Conservation (phyloP, 352 stramenopile genomes). For the Pythium aquatile region DNA sequence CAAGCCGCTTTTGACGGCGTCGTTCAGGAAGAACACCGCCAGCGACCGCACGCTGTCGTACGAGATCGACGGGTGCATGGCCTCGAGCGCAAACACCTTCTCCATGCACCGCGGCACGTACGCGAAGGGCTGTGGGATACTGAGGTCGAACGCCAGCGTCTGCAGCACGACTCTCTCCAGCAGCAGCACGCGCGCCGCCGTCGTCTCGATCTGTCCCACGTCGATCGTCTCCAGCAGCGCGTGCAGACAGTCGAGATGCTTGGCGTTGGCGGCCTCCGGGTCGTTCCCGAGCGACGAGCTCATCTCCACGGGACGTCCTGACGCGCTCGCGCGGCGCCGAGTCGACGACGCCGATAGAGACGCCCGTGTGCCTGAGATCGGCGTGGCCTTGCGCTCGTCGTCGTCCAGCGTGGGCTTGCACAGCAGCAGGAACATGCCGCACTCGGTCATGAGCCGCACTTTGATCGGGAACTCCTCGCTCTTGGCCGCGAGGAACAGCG, state of each 20-base stretch:
- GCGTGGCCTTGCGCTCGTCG: conserved; percentile 24
- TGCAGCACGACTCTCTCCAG: conserved; percentile 73
- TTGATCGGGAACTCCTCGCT: conserved; percentile 79
- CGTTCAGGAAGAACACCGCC: conserved; percentile 53
- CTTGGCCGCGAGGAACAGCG: conserved; percentile 77
- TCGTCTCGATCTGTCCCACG: conserved; percentile 65
- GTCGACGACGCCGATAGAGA: not conserved
- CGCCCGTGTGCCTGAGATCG: conserved; percentile 10
- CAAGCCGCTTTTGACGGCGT: conserved; percentile 56
- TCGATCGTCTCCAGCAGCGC: conserved; percentile 57
- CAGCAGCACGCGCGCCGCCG: conserved; percentile 58
- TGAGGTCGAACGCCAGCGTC: conserved; percentile 72
- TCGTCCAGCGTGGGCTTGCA: conserved; percentile 19
- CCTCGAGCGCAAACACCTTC: conserved; percentile 50
- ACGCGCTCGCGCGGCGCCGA: conserved; percentile 28
- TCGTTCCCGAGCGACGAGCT: conserved; percentile 50
- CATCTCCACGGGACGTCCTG: conserved; percentile 48
- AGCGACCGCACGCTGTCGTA: conserved; percentile 49
- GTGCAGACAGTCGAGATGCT: conserved; percentile 66
- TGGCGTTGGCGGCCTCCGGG: conserved; percentile 50
- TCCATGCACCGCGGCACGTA: conserved; percentile 35
- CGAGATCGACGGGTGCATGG: conserved; percentile 48
- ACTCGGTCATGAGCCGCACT: conserved; percentile 74
- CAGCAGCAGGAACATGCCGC: conserved; percentile 56
- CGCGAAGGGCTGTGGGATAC: conserved; percentile 62